phyloP scores from a whole-genome alignment of 163 green algal species.

The Scenedesmus sp. region DNA sequence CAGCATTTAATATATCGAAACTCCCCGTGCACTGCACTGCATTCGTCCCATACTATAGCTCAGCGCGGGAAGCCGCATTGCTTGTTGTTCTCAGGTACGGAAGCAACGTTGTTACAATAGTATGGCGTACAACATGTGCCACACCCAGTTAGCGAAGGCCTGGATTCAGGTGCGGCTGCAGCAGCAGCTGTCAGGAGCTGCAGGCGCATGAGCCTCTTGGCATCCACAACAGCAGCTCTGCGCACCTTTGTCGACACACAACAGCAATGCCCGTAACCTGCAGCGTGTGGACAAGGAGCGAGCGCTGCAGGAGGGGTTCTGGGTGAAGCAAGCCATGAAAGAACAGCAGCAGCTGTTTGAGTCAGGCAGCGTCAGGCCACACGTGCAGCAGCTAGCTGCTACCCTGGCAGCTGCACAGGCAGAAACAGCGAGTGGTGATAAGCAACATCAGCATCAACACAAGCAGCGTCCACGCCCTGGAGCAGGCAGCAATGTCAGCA shows the following conservation, averaged over 20 bases:
- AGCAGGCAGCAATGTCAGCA: constrained; percentile 37
- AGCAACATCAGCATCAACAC: constrained; percentile 15
- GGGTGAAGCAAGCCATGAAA: constrained; percentile 9
- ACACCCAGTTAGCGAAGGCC: background rate
- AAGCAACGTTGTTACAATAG: background rate
- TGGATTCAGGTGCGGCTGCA: background rate
- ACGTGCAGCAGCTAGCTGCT: background rate
- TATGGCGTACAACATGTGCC: background rate
- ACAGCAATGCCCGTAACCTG: background rate
- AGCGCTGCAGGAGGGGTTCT: constrained; percentile 12
- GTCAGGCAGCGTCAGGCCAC: constrained; percentile 8
- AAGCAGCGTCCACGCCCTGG: background rate
- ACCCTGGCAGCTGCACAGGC: background rate
- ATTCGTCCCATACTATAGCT: too few species aligned
- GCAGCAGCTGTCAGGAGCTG: background rate
- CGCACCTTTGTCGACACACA: too few species aligned
- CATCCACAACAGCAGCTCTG: background rate
- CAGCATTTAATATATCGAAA: too few species aligned
- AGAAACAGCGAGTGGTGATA: background rate
- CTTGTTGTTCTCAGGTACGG: background rate
- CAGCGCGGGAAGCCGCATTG: background rate
- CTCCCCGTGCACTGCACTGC: too few species aligned
- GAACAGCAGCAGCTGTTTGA: constrained; percentile 17
- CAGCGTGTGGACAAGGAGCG: constrained; percentile 1
- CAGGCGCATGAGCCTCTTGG: background rate